A percentile compares a stretch with the other conserved stretches of the same genome.
Evolutionary conservation across 2,329 filamentous ascomycete genomes (phyloP).

Genomic region (Beauveria varroae): DNA sequence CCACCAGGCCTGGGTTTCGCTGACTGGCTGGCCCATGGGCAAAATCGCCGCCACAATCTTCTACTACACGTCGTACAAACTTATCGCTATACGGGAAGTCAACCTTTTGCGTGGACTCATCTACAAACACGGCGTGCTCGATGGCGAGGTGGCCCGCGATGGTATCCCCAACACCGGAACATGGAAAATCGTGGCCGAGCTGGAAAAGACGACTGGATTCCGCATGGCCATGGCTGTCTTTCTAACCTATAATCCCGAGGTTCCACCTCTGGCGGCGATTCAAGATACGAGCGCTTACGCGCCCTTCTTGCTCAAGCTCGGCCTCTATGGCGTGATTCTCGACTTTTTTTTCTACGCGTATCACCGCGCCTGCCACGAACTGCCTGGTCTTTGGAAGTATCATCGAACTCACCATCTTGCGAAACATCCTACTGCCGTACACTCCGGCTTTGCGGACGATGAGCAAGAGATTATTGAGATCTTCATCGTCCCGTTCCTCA

Average conservation of each 20-base stretch:
- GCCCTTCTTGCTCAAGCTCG: slow-evolving; percentile 23
- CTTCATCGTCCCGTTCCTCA: slow-evolving; percentile 30
- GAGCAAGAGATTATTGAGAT: slow-evolving; percentile 37
- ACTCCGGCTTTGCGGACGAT: slow-evolving; percentile 32
- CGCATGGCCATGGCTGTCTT: slow-evolving; percentile 18
- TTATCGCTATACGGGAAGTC: slow-evolving; percentile 22
- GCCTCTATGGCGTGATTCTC: slow-evolving; percentile 28
- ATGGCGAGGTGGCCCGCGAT: slow-evolving; percentile 25
- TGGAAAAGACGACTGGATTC: slow-evolving; percentile 16
- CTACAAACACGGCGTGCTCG: slow-evolving; percentile 22
- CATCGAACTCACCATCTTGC: slow-evolving; percentile 38
- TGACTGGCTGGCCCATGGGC: slow-evolving; percentile 12
- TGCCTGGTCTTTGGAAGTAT: slow-evolving; percentile 26
- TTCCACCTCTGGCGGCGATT: slow-evolving; percentile 1
- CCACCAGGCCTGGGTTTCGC: slow-evolving; percentile 13
- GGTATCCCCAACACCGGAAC: slow-evolving; percentile 25
- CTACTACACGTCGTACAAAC: slow-evolving; percentile 25
- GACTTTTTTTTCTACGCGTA: slow-evolving; percentile 36
- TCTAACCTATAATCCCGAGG: slow-evolving; percentile 17
- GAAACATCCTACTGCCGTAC: slow-evolving; percentile 32
- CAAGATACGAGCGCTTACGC: slow-evolving; percentile 15
- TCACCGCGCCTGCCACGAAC: slow-evolving; percentile 34
- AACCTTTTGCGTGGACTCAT: slow-evolving; percentile 23
- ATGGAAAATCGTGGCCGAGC: slow-evolving; percentile 17
- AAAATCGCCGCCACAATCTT: slow-evolving; percentile 13